Base-by-base conservation (phyloP, 1,284 basidiomycete species). In the Somion occarium region DNA sequence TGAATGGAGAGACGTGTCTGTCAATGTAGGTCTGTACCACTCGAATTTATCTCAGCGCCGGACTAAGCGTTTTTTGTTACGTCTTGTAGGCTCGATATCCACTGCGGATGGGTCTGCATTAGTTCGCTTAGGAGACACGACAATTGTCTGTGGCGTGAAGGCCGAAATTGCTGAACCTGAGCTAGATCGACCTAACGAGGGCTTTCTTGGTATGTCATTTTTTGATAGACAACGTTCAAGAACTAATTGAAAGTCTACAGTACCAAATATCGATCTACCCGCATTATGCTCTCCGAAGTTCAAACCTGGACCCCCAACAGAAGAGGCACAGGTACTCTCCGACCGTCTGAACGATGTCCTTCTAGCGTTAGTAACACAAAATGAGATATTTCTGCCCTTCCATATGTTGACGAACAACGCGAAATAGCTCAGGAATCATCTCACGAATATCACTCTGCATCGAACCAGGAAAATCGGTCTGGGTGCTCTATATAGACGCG, bases 81-180 rank as follows among this genome's bases (percentile, higher is more conserved):
- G 9, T 44, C 12, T 30, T 45, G 12, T 51, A 84, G 91, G 90
- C 49, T 95, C 93, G 1, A 89, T 98, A 69, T 86, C 88, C 0
- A 96, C 93, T 0, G 93, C 94, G 0, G 79, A 94, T 58, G 93
- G 93, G 0, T 96, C 93, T 2, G 83, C 93, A 0, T 82, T 98
- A 24, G 90, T 97, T 11, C 76, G 91, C n/a, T 67, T 96, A 54
- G 94, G 94, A 22, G 80, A 91, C 50, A 96, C 94, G 11, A 95
- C 91, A 0, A 76, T 98, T 26, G 88, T 97, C 0, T 96, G 93
- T 62, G 94, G 94, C 1, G 82, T 98, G 59, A 96, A 96, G 65
- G 92, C 91, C n/a, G 93, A 98, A 69, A 87, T 94, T 39, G 86
- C 92, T 27, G 88, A 93, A 61, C 94, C 94, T 4, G 87, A 89